Conservation (phyloP, 768 basidiomycete genomes). For the Kwoniella bestiolae region DNA sequence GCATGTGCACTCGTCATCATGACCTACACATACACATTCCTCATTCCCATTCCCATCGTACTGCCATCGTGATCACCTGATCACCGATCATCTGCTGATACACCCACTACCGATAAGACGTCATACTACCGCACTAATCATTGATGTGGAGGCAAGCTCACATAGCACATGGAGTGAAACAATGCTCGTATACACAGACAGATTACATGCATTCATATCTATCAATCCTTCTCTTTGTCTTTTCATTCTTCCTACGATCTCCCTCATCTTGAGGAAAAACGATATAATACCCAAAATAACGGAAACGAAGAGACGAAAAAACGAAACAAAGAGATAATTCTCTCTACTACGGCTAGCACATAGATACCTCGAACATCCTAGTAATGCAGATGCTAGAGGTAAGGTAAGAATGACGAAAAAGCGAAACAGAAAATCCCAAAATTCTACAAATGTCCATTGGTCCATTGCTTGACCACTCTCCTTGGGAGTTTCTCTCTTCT, state of each 20-base stretch:
- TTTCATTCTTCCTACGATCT: not conserved
- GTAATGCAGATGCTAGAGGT: constrained; percentile 1
- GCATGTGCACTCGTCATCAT: not conserved
- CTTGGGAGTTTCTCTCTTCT: not conserved
- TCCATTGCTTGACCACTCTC: not conserved
- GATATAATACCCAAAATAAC: not conserved
- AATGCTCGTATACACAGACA: constrained; percentile 9
- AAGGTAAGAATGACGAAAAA: not conserved
- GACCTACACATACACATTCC: not conserved
- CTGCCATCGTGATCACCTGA: not conserved
- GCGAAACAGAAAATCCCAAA: constrained; percentile 5
- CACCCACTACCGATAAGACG: not conserved
- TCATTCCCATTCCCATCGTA: not conserved
- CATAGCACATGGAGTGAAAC: no score
- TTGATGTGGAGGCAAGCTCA: not conserved
- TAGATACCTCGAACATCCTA: not conserved
- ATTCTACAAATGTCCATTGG: constrained; percentile 8
- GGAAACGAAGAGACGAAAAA: not conserved
- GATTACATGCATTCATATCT: constrained; percentile 12
- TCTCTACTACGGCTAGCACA: not conserved
- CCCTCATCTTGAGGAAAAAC: no score
- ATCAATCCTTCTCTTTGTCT: not conserved
- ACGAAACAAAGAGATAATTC: not conserved
- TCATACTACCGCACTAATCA: not conserved
- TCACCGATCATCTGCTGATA: not conserved